Conservation (phyloP, 257 asterid genomes). For the Parsonsia alboflavescens region DNA sequence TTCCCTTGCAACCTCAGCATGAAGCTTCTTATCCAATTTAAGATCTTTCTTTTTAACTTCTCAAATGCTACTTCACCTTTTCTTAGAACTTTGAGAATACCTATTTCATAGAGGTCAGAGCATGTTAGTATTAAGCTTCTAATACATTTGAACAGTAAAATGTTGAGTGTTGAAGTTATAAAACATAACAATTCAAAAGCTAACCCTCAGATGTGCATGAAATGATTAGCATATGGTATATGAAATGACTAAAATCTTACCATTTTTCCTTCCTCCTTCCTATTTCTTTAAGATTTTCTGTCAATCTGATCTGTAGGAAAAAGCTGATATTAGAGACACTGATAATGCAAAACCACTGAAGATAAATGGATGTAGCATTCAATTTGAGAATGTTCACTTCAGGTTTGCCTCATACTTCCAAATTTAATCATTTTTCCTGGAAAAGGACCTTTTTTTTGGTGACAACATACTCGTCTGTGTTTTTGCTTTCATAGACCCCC, state of each 20-base stretch:
- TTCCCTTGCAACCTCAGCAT: background rate
- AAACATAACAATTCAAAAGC: background rate
- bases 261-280: background rate
- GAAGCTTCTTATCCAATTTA: background rate
- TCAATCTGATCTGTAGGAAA: slow-evolving; percentile 53
- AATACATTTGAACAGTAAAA: background rate
- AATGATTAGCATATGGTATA: background rate
- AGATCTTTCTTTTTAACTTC: background rate
- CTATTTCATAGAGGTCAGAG: background rate
- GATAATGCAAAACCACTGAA: slow-evolving; percentile 65
- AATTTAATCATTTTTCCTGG: background rate
- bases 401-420: slow-evolving; percentile 38
- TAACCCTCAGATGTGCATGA: background rate
- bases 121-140: background rate
- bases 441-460: background rate
- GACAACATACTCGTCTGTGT: background rate
- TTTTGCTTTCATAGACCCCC: background rate
- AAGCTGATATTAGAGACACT: slow-evolving; percentile 62
- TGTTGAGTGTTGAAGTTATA: background rate
- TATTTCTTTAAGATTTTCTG: slow-evolving; percentile 9
- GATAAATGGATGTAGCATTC: slow-evolving; percentile 65
- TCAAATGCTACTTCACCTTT: background rate
- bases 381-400: slow-evolving; percentile 85
- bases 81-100: background rate
- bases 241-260: background rate